Conservation (phyloP, 306 rosid species). For the Mucuna pruriens region DNA sequence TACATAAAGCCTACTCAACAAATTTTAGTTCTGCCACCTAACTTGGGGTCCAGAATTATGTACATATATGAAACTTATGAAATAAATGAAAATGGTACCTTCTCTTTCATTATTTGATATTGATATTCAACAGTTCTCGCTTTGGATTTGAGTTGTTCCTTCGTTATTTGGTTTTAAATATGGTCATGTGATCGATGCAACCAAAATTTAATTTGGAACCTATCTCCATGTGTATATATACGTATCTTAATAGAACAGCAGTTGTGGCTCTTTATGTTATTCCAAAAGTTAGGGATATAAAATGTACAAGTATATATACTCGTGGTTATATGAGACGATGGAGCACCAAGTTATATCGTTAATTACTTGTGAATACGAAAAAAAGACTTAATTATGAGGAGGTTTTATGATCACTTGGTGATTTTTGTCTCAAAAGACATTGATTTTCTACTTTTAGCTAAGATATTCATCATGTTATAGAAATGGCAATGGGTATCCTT, state of each 20-base stretch:
- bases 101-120: neutral
- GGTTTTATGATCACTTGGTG: neutral
- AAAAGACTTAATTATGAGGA: neutral
- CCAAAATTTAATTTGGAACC: conserved; percentile 31
- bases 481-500: too few species aligned
- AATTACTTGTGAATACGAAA: too few species aligned
- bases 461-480: too few species aligned
- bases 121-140: neutral
- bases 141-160: conserved; percentile 11
- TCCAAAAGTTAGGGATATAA: neutral
- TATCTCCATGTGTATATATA: conserved; percentile 13
- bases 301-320: neutral
- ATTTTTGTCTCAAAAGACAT: neutral
- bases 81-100: neutral
- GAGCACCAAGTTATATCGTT: too few species aligned
- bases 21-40: conserved; percentile 31
- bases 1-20: conserved; percentile 13
- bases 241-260: neutral
- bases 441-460: neutral
- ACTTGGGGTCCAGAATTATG: conserved; percentile 29
- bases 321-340: neutral
- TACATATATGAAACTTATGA: neutral
- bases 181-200: conserved; percentile 26
- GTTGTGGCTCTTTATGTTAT: conserved; percentile 27
- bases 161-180: conserved; percentile 12